Evolutionary conservation across 2,329 filamentous ascomycete species (phyloP), one percentile per base, ranked within the genome.

Genomic region (Cladosporium sp.): DNA sequence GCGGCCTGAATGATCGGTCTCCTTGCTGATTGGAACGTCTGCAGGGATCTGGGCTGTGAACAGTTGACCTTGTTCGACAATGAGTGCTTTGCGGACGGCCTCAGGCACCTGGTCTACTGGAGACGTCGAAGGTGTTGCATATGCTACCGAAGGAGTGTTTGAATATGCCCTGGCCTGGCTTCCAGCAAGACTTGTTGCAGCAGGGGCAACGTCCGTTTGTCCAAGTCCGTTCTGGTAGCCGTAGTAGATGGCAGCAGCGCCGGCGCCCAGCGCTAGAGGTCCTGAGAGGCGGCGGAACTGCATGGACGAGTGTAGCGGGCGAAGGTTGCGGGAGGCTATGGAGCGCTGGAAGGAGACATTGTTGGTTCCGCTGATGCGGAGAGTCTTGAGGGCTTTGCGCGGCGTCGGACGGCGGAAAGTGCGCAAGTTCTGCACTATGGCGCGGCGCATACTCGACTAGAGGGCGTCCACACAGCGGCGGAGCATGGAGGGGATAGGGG

Each of bases 51-150:
- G 89, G 22, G 90, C 89, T 11, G 93, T 94, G 70, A 92, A 93
- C 51, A 99, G 84, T 73, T 95, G 88, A 71, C 96, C 91, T 69
- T 92, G 88, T 61, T 93, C 91, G 55, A 99, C 90, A 42, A 97
- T 86, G 22, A 97, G 81, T 19, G 95, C 90, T 65, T 82, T 80
- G 25, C 81, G 73, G 36, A 82, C 79, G 36, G 77, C 70, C 81
- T 92, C 74, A 75, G 84, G 70, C 11, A 76, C 72, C 36, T 73
- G 72, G 14, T 58, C 61, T n/a, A 65, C 61, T 25, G 65, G 56
- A 17, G 60, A 51, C 17, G 70, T 47, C 64, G 67, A 64, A 42
- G 59, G 30, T 20, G 61, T 47, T n/a, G 63, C 59, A n/a, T 64
- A 58, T 15, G 70, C 63, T 20, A 65, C 55, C 12, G 60, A 54